phyloP scores from a whole-genome alignment of 352 stramenopile species.

The Phytopythium delawarense region DNA sequence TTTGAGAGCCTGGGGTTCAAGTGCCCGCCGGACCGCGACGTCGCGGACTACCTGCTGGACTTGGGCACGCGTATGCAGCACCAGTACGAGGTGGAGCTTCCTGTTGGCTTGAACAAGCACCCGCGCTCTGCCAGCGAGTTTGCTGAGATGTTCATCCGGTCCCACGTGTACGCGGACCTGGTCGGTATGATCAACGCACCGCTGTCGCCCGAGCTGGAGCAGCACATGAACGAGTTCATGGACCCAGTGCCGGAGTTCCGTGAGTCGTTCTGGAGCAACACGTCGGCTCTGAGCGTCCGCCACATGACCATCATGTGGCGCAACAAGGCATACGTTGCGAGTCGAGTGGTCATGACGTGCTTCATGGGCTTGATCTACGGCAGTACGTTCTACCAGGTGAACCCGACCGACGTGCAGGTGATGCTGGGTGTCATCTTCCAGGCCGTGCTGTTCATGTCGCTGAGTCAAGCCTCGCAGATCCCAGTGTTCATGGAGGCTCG shows the following conservation, averaged over 20 bases:
- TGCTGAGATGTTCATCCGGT: conserved; percentile 28
- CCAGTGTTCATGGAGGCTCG: conserved; percentile 65
- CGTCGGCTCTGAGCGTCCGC: conserved; percentile 17
- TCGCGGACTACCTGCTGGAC: conserved; percentile 47
- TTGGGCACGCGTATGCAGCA: conserved; percentile 31
- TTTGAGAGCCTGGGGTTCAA: conserved; percentile 29
- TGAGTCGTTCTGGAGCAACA: conserved; percentile 13
- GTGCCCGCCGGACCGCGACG: conserved; percentile 36
- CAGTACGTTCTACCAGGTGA: conserved; percentile 42
- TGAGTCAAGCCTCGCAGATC: conserved; percentile 73
- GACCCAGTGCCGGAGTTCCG: conserved; percentile 18
- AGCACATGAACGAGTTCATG: conserved; percentile 14
- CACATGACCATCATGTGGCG: conserved; percentile 44
- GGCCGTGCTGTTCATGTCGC: conserved; percentile 68
- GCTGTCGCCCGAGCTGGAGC: conserved; percentile 12
- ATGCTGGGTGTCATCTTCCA: conserved; percentile 78
- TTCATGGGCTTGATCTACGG: conserved; percentile 47
- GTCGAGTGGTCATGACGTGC: conserved; percentile 19
- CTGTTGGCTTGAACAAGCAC: conserved; percentile 12
- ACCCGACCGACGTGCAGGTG: conserved; percentile 29
- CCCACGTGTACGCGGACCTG: conserved; percentile 16
- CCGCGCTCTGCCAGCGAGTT: conserved; percentile 24
- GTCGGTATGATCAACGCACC: conserved; percentile 15
- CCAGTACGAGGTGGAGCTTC: conserved; percentile 25
- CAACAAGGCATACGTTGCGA: conserved; percentile 19